These are phyloP conservation scores for Lactifluus volemus DNA, from an alignment of 768 basidiomycete species.

Conservation along the genomic window DNA sequence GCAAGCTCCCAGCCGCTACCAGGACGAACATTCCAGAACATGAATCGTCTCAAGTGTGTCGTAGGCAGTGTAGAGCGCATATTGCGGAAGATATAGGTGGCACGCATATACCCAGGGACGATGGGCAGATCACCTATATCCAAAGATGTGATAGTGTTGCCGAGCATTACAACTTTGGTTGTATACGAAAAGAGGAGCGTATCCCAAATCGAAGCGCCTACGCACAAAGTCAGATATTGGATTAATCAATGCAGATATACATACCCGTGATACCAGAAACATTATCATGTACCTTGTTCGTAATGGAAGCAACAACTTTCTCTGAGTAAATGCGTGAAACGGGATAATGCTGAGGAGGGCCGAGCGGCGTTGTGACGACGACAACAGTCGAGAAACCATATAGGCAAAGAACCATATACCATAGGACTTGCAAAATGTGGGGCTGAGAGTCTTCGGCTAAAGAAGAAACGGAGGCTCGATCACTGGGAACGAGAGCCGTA, in stretches of 20 bases:
- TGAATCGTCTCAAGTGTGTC: slow-evolving; percentile 38
- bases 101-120: slow-evolving; percentile 64
- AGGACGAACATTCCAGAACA: slow-evolving; percentile 47
- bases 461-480: slow-evolving; percentile 25
- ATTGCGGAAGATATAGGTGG: slow-evolving; percentile 46
- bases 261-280: slow-evolving; percentile 56
- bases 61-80: slow-evolving; percentile 54
- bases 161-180: slow-evolving; percentile 80
- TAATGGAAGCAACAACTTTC: slow-evolving; percentile 51
- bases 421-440: slow-evolving; percentile 30
- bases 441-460: slow-evolving; percentile 13
- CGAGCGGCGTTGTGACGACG: slow-evolving; percentile 47
- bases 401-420: slow-evolving; percentile 44
- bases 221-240: background rate
- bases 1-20: slow-evolving; percentile 59
- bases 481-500: slow-evolving; percentile 50
- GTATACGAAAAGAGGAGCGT: slow-evolving; percentile 79
- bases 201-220: slow-evolving; percentile 51
- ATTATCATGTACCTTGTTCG: slow-evolving; percentile 61
- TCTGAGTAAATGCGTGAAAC: slow-evolving; percentile 66
- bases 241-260: slow-evolving; percentile 6
- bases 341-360: slow-evolving; percentile 69
- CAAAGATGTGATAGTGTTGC: slow-evolving; percentile 60
- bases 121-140: slow-evolving; percentile 88
- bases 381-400: slow-evolving; percentile 40